These are phyloP conservation scores for Mytilinidion resinicola DNA, from an alignment of 495 filamentous ascomycete species.

Conservation along the genomic window DNA sequence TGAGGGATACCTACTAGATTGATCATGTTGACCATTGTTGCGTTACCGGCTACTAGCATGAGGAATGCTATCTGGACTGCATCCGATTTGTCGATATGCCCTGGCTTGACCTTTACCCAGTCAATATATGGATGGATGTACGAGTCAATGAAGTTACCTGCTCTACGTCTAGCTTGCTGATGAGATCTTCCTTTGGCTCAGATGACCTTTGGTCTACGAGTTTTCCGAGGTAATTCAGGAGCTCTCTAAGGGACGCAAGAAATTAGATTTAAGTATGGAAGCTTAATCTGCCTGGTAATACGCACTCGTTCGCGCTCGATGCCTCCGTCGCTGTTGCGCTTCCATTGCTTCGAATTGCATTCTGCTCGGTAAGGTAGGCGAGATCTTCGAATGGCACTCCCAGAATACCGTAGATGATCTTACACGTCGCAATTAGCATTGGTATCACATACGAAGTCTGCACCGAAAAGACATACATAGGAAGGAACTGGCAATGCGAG, in stretches of 20 bases:
- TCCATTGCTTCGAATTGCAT: constrained; percentile 41
- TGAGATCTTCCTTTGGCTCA: constrained; percentile 39
- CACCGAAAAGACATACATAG: constrained; percentile 29
- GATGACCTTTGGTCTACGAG: constrained; percentile 37
- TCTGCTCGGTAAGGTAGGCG: constrained; percentile 38
- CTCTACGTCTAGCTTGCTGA: constrained; percentile 39
- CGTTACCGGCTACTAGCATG: constrained; percentile 44
- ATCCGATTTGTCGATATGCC: constrained; percentile 36
- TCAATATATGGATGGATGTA: background rate
- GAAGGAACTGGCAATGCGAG: constrained; percentile 42
- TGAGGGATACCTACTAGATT: constrained; percentile 29
- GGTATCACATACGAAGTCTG: background rate
- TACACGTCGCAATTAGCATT: too few relatives aligned
- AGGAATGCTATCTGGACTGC: constrained; percentile 43
- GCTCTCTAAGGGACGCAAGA: constrained; percentile 24
- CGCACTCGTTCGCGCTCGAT: constrained; percentile 36
- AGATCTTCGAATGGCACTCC: constrained; percentile 45
- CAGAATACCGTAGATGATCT: constrained; percentile 47
- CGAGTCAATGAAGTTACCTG: constrained; percentile 23
- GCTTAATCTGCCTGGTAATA: background rate
- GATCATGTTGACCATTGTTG: constrained; percentile 47
- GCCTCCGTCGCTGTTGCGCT: constrained; percentile 41
- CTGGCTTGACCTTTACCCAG: constrained; percentile 23
- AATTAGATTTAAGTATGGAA: background rate
- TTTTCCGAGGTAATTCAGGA: constrained; percentile 37